Base-by-base conservation (phyloP, 1,284 basidiomycete genomes). In the Sporisorium sorghi region DNA sequence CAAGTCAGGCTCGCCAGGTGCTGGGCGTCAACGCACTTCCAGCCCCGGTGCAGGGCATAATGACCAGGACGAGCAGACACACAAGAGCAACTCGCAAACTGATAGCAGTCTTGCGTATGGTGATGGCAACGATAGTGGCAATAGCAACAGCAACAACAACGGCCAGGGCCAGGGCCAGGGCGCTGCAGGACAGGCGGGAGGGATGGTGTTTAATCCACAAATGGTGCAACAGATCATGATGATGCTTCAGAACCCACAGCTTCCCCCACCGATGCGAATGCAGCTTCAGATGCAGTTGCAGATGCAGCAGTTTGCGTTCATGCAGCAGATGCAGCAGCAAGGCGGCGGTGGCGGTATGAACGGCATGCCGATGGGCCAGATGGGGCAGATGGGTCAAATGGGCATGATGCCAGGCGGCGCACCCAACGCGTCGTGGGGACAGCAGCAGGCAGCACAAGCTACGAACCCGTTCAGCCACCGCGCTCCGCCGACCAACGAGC, bases 281-380 rank as follows among this genome's bases (percentile, higher is more conserved):
- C 79, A 82, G 60, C 62, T 81, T 23, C 82, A 83, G 64, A 83
- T 82, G 80, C 81, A 83, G 49, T 46, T 83, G 47, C 81, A 82
- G 43, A 76, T 82, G 59, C 74, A 81, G 59, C 82, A 81, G 50
- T 76, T 77, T 46, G 74, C 77, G 26, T 79, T 80, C 28, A 78
- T 78, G 76, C 75, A 82, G 51, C 71, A 77, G 47, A 65, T 62
- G 64, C 76, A 78, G 53, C 61, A 67, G 23, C 58, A 64, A 61
- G 48, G 40, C 24, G 52, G 53, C 11, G 61, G 60, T 1, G 53
- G 51, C 40, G 63, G 59, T 12, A 62, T 58, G 63, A 55, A 44
- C 46, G 44, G 33, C 43, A 64, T 55, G 54, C 24, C 42, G 26
- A 62, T 66, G 62, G 59, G 47, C 2, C 55, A 58, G 23, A 59